Percentiles rank a stretch among this genome's conserved stretches.
These are phyloP conservation scores for Trametes gibbosa DNA, from an alignment of 768 basidiomycete species.

Conservation along the genomic window DNA sequence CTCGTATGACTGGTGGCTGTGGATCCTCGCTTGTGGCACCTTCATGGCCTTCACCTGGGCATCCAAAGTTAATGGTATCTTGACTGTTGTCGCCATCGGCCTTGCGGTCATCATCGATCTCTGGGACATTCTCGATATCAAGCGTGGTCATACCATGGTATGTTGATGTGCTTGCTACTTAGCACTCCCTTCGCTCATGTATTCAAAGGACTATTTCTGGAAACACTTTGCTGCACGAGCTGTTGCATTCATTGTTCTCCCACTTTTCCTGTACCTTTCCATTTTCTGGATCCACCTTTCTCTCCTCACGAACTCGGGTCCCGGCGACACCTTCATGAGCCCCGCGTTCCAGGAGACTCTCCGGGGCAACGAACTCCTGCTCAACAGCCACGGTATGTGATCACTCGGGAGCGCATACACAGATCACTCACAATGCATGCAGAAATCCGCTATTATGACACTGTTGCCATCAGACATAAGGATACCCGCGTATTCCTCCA, in stretches of 20 bases:
- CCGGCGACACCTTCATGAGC: slow-evolving; percentile 96
- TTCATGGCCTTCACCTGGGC: slow-evolving; percentile 97
- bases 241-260: slow-evolving; percentile 82
- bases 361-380: slow-evolving; percentile 83
- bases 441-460: slow-evolving; percentile 96
- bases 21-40: slow-evolving; percentile 85
- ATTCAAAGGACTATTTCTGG: slow-evolving; percentile 75
- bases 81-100: slow-evolving; percentile 88
- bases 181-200: not conserved
- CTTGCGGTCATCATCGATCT: slow-evolving; percentile 90
- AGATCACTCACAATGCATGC: not conserved
- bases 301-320: slow-evolving; percentile 82
- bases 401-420: not conserved
- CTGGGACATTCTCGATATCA: slow-evolving; percentile 89
- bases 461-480: slow-evolving; percentile 83
- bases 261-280: slow-evolving; percentile 85
- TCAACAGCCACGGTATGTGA: slow-evolving; percentile 83
- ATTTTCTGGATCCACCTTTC: slow-evolving; percentile 97
- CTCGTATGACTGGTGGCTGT: slow-evolving; percentile 88
- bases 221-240: slow-evolving; percentile 87
- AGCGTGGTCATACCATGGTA: slow-evolving; percentile 79
- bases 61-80: slow-evolving; percentile 95
- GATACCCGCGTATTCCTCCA: slow-evolving; percentile 93
- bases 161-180: not conserved
- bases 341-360: slow-evolving; percentile 98